Evolutionary conservation across 1,284 basidiomycete genomes (phyloP), one percentile per base, ranked within the genome.

Genomic region (Pseudozyma thailandica): DNA sequence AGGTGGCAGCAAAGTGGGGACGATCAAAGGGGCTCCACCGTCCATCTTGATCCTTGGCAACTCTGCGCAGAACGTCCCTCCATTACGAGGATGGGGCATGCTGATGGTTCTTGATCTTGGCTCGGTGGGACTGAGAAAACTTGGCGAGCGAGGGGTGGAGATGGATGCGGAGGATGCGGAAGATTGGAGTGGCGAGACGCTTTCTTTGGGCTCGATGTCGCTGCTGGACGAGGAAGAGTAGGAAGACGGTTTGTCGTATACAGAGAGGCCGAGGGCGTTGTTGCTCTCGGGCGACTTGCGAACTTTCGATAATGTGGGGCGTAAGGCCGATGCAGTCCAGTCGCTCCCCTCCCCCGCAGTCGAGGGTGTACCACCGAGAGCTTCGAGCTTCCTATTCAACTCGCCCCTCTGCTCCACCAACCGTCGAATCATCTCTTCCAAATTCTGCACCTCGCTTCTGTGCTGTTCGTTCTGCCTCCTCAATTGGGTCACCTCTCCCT

Each of bases 341-440:
- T 35, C 33, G 33, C n/a, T 35, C 8, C 13, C 13, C 13, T 35
- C 33, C 13, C 6, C 33, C 6, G n/a, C n/a, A n/a, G n/a, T n/a
- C n/a, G 27, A 25, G 12, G 37, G 18, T 0, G 46, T 20, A 9
- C 31, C 38, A 25, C 47, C 47, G 10, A 56, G 31, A 2, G 38
- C 27, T 13, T 46, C 56, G 27, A 64, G 45, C 15, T 58, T 35
- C 0, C 49, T 30, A 2, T 33, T 27, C 16, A 63, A 15, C 18
- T 55, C 60, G 12, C 49, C n/a, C 3, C 52, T 16, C 49, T 64
- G 50, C 5, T 47, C 60, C 26, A 59, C 2, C 18, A 70, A 26
- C 2, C 56, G 50, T n/a, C 60, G 44, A 16, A 70, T 33, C 56
- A 64, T 55, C 35, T 50, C 56, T 41, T 70, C 60, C 31, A 70